Evolutionary conservation across 305 asterid species (phyloP), one percentile per base, ranked within the genome.

Genomic region (Solanum hybrid): DNA sequence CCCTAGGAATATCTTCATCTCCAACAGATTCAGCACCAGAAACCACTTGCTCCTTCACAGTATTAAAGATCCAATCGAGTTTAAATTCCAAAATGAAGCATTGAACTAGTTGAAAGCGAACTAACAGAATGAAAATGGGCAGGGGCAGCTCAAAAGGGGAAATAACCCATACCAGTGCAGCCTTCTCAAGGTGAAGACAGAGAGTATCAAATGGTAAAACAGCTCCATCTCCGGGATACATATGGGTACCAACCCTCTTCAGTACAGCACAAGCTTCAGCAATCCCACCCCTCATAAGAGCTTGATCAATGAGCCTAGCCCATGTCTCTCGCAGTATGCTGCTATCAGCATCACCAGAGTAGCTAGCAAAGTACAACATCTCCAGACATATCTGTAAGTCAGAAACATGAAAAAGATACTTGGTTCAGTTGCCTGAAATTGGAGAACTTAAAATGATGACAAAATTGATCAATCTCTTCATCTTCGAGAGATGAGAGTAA

Each of bases 291-390:
- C 94, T 94, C 88, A 94, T 93, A 89, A 96, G 95, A 91, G 99
- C 97, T 94, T 97, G 99, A 95, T 95, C 97, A 35, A 96, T 93
- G 92, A 97, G 97, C 90, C 99, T 94, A 91, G 98, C 98, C 98
- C 99, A 97, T 72, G 95, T 95, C 93, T 97, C 99, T 92, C 97
- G 93, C 78, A 95, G 93, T 84, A 96, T 95, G 94, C 98, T 94
- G 93, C 97, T 96, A 91, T 96, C 98, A 88, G 98, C 95, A 90
- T 96, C 99, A 91, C 98, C 98, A 86, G 98, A 95, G 93, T 95
- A 97, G 94, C 98, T 96, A 76, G 99, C 99, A 85, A 97, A 97
- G 93, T 97, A 96, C 78, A 96, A 94, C 98, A 97, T 97, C 94
- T 96, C 97, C 93, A 97, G 90, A 92, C 99, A 96, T 88, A 95